phyloP scores from a whole-genome alignment of 164 flowering plant genomes.

The Warburgia ugandensis region DNA sequence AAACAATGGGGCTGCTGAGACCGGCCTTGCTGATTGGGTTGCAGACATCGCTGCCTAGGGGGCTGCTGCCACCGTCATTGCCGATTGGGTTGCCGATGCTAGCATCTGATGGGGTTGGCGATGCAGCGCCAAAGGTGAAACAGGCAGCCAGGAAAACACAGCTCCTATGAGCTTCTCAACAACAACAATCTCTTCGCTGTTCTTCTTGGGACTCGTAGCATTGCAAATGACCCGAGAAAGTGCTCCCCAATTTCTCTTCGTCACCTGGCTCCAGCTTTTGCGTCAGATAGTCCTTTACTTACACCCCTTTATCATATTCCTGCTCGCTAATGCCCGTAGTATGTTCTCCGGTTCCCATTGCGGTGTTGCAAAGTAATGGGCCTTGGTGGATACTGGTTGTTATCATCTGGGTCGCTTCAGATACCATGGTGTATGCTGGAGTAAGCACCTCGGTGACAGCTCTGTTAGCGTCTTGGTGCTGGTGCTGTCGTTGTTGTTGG shows the following conservation, averaged over 20 bases:
- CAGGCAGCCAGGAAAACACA: constrained; percentile 42
- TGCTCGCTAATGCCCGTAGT: constrained; percentile 9
- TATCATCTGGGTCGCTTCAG: constrained; percentile 33
- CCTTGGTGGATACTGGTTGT: constrained; percentile 38
- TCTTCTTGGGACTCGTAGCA: constrained; percentile 51
- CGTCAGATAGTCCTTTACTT: constrained; percentile 63
- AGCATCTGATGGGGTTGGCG: too few species aligned
- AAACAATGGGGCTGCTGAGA: too few species aligned
- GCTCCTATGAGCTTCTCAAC: constrained; percentile 57
- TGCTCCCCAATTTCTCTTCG: constrained; percentile 69
- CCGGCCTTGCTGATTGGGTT: too few species aligned
- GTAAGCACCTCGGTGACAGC: constrained; percentile 31
- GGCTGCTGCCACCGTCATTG: too few species aligned
- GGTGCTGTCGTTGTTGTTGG: constrained; percentile 4
- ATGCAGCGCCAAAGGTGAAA: too few species aligned
- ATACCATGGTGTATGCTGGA: constrained; percentile 29
- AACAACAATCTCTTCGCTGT: constrained; percentile 27
- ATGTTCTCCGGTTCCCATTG: background rate
- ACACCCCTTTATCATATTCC: constrained; percentile 52
- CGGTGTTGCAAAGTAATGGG: background rate
- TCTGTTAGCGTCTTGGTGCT: constrained; percentile 12
- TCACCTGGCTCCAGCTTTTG: constrained; percentile 71
- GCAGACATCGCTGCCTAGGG: too few species aligned
- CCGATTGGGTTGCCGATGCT: too few species aligned
- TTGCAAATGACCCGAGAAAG: constrained; percentile 63